phyloP scores from a whole-genome alignment of 805 yeast genomes.

The Debaryomyces hansenii region DNA sequence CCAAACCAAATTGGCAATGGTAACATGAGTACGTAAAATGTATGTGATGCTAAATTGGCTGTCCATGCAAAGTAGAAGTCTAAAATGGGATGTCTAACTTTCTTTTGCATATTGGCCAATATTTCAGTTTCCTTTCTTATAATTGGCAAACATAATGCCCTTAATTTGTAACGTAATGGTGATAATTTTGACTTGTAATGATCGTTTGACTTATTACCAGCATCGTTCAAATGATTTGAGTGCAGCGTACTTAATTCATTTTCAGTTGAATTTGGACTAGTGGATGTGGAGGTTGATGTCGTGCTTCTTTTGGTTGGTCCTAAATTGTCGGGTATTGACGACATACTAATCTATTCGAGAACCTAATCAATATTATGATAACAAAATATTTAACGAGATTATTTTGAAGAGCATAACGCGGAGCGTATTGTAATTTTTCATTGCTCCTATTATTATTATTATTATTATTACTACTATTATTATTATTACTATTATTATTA shows the following conservation, averaged over 20 bases:
- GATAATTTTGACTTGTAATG: constrained; percentile 65
- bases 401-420: neutral
- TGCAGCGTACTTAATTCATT: neutral
- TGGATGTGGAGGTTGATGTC: neutral
- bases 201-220: constrained; percentile 69
- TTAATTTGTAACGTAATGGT: constrained; percentile 51
- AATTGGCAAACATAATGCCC: constrained; percentile 54
- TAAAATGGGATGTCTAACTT: constrained; percentile 46
- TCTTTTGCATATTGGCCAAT: constrained; percentile 56
- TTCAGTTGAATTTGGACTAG: neutral
- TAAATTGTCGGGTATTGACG: neutral
- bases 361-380: neutral
- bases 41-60: constrained; percentile 89
- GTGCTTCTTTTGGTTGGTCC: neutral
- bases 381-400: neutral
- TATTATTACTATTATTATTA: neutral
- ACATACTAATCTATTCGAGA: neutral
- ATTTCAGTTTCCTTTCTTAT: constrained; percentile 65
- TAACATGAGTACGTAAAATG: constrained; percentile 85
- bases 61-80: constrained; percentile 84
- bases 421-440: neutral
- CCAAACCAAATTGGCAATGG: constrained; percentile 89
- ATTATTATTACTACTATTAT: neutral
- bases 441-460: neutral
- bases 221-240: constrained; percentile 44